These are phyloP conservation scores for Podospora pseudopauciseta DNA, from an alignment of 495 filamentous ascomycete genomes.

Conservation along the genomic window DNA sequence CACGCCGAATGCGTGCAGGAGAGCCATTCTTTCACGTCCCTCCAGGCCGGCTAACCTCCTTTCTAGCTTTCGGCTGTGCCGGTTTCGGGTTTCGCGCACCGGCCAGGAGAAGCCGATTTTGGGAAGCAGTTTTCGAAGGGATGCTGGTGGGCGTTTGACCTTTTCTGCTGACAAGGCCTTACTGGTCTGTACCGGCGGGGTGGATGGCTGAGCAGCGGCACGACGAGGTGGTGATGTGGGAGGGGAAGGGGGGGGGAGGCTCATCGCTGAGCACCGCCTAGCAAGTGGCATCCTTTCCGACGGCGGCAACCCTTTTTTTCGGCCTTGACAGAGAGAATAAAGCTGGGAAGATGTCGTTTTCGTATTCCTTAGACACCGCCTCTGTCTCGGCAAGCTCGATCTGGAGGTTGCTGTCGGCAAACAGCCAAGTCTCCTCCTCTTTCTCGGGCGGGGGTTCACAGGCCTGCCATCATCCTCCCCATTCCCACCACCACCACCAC, in stretches of 20 bases:
- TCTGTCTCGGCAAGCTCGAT: not conserved
- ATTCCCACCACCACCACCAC: not conserved
- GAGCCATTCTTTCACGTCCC: not conserved
- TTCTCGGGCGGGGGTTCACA: not conserved
- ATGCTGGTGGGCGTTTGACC: not conserved
- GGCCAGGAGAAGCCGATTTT: slow-evolving; percentile 4
- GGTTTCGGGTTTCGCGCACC: not conserved
- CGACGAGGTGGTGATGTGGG: not conserved
- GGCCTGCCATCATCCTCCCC: not conserved
- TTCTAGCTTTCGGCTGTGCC: not conserved
- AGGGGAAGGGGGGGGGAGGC: not conserved
- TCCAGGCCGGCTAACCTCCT: not conserved
- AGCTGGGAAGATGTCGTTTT: too few species aligned
- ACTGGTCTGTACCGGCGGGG: too few species aligned
- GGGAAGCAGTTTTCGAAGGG: not conserved
- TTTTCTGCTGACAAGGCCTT: too few species aligned
- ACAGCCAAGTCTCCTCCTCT: not conserved
- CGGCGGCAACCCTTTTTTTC: too few species aligned
- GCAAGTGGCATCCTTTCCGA: not conserved
- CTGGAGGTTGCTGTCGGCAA: not conserved
- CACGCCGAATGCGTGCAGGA: not conserved
- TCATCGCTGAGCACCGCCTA: not conserved
- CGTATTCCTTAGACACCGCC: not conserved
- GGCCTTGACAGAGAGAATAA: too few species aligned
- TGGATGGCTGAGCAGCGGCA: not conserved